Base-by-base conservation (phyloP, 768 basidiomycete genomes). In the Rhodocollybia butyracea region DNA sequence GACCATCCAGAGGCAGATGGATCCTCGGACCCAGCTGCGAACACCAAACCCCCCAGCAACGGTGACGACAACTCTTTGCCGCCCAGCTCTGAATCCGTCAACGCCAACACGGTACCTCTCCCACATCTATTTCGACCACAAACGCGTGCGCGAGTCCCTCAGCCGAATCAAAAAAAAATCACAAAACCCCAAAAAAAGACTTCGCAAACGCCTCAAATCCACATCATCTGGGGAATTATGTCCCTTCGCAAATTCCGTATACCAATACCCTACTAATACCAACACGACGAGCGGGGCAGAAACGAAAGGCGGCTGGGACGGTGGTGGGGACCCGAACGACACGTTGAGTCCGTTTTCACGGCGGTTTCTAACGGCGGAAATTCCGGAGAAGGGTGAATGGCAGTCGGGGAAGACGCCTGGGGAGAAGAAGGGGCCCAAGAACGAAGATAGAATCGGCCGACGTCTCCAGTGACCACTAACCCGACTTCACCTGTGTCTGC, bases 141-240 rank as follows among this genome's bases (percentile, higher is more conserved):
- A n/a, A n/a, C n/a, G n/a, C n/a, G n/a, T n/a, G n/a, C n/a, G n/a
- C n/a, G n/a, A n/a, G n/a, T n/a, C n/a, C n/a, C n/a, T n/a, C n/a
- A n/a, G n/a, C n/a, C n/a, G n/a, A n/a, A n/a, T n/a, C n/a, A n/a
- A n/a, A n/a, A n/a, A n/a, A n/a, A n/a, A n/a, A n/a, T n/a, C n/a
- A n/a, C n/a, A n/a, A 95, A 95, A 82, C 98, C 97, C 84, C 97
- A 97, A 73, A 82, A 92, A 46, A 88, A 88, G 45, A 88, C 88
- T 76, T 93, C 30, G 93, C 94, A 42, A 96, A 97, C 68, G 93
- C 92, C 42, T 89, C 91, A 50, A 97, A 98, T 66, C 94, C 93
- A 3, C 96, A 98, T 71, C 95, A 97, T 73, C 79, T 95, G 56
- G 80, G 89, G 65, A 98, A 98, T 75, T 98, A 94, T 72, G 84